Conservation (phyloP, 192 early-diverging fungal genomes). For the Coemansia sp. region DNA sequence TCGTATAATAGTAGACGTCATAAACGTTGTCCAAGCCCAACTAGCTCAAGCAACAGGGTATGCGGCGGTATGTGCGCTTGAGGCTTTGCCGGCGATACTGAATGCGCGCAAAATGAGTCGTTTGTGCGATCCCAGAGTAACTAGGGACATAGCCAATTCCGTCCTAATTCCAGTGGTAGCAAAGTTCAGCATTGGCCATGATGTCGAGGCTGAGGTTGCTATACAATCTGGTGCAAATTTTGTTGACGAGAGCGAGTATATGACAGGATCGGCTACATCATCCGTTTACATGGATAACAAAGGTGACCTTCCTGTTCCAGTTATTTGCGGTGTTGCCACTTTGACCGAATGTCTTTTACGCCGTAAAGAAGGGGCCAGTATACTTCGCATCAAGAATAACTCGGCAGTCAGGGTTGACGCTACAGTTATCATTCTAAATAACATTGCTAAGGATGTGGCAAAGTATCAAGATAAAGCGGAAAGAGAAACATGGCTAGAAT, state of each 20-base stretch:
- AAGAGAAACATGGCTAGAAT: background rate
- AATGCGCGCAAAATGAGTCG: conserved; percentile 87
- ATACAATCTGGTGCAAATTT: background rate
- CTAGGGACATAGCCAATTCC: conserved; percentile 85
- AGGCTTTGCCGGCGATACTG: conserved; percentile 86
- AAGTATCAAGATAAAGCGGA: background rate
- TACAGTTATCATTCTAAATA: background rate
- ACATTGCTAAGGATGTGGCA: background rate
- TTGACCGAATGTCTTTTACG: background rate
- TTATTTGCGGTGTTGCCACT: background rate
- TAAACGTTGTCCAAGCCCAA: conserved; percentile 88
- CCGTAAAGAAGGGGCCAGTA: background rate
- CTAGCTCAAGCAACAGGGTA: conserved; percentile 95
- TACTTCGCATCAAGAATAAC: background rate
- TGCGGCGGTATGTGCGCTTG: conserved; percentile 93
- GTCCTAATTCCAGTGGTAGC: conserved; percentile 98
- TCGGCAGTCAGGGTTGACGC: background rate
- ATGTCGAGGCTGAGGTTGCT: conserved; percentile 82
- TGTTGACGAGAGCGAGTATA: conserved; percentile 27
- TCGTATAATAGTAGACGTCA: conserved; percentile 97
- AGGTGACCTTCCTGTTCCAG: background rate
- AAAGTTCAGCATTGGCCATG: conserved; percentile 94
- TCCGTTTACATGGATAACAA: background rate
- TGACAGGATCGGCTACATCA: too few relatives aligned
- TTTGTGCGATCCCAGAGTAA: conserved; percentile 95